Base-by-base conservation (phyloP, 495 filamentous ascomycete species). In the Aspergillus bridgeri region DNA sequence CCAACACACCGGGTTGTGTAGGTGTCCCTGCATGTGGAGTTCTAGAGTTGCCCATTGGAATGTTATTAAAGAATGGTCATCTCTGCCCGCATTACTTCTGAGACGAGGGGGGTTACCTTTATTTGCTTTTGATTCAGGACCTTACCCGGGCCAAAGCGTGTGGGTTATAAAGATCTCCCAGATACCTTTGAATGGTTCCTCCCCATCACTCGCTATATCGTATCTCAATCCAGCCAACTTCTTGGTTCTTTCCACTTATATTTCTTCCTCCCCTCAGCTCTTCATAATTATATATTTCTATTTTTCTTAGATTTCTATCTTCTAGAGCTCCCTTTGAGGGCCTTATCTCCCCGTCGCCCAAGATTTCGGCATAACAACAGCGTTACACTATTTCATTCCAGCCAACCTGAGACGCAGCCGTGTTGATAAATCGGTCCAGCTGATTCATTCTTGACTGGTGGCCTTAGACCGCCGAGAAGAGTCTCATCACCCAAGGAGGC, bases 21-120 rank as follows among this genome's bases (percentile, higher is more conserved):
- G 33, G 44, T 33, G 55, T 60, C 54, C 56, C 63, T 65, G 52
- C 57, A 60, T 62, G 56, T 60, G 63, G 60, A 51, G 60, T 56
- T 57, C 48, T 57, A 45, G n/a, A 38, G 33, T 9, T 48, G 38
- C 48, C 43, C 24, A 43, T 48, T 47, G 52, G 45, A 49, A 56
- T 24, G 33, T 33, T 59, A 54, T 63, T 59, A 54, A 53, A 57
- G 38, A 51, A 27, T 53, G 29, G 51, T 29, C 22, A 27, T 53
- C 53, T 42, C 22, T 33, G 24, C 57, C 38, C 44, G 22, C 38
- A 45, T 51, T 49, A 42, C 19, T n/a, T 54, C 57, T 54, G 46
- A 59, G 57, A 49, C 51, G 27, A 17, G 22, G 27, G 19, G 5
- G 15, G 19, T 60, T 52, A 27, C 23, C 25, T 42, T 20, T 42